phyloP scores from a whole-genome alignment of 352 stramenopile genomes.

The Phytophthora quininea region DNA sequence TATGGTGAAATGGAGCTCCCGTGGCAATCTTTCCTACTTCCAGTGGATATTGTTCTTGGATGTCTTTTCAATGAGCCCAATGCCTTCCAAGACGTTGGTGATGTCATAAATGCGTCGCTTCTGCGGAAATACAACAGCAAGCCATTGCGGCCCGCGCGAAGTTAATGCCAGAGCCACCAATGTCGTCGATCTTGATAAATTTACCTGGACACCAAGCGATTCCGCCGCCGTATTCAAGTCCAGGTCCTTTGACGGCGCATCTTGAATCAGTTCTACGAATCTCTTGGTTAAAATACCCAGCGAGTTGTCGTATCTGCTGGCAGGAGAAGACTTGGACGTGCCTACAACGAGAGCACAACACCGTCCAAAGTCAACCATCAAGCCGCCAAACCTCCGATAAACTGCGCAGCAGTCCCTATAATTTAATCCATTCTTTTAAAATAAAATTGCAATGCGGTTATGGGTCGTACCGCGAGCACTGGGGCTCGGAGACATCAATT shows the following conservation, averaged over 20 bases:
- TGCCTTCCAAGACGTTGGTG: conserved; percentile 98
- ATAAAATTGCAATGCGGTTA: conserved; percentile 1
- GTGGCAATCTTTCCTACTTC: conserved; percentile 63
- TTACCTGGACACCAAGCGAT: conserved; percentile 80
- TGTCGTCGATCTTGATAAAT: not conserved
- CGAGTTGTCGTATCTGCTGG: conserved; percentile 95
- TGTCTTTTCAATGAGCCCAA: conserved; percentile 97
- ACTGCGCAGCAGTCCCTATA: not conserved
- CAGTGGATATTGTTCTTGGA: conserved; percentile 99
- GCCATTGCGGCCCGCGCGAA: not conserved
- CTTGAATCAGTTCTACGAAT: conserved; percentile 96
- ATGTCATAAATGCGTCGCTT: conserved; percentile 99
- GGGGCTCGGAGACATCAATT: conserved; percentile 58
- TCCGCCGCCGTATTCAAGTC: conserved; percentile 95
- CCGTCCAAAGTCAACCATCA: conserved; percentile 2
- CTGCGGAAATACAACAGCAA: conserved; percentile 30
- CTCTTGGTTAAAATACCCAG: conserved; percentile 96
- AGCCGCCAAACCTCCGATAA: not conserved
- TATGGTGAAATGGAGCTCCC: too few species aligned
- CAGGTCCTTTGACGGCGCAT: conserved; percentile 85
- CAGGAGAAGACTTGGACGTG: conserved; percentile 66
- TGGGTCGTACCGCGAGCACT: conserved; percentile 38
- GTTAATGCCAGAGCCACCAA: conserved; percentile 2
- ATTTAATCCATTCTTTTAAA: not conserved
- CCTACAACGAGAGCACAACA: conserved; percentile 6